These are phyloP conservation scores for Chaetomium cochliodes DNA, from an alignment of 495 filamentous ascomycete genomes.

Conservation along the genomic window DNA sequence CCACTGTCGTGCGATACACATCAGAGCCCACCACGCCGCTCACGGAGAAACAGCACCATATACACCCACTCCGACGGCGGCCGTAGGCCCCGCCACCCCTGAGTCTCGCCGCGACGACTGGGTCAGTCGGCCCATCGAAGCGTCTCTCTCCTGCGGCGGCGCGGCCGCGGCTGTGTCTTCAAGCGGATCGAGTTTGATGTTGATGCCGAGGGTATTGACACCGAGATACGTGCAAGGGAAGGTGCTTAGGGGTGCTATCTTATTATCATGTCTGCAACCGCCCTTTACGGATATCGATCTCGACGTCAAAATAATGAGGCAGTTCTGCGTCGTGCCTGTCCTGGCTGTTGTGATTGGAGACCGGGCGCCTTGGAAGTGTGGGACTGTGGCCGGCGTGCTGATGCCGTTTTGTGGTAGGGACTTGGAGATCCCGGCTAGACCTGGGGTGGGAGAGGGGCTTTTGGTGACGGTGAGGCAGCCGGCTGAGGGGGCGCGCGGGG, in stretches of 20 bases:
- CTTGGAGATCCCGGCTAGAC: not conserved
- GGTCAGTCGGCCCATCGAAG: not conserved
- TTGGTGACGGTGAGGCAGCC: not conserved
- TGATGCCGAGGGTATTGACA: not conserved
- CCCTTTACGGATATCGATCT: not conserved
- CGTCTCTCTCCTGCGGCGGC: not conserved
- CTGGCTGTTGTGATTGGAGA: not conserved
- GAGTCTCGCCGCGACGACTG: not conserved
- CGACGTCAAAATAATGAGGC: not conserved
- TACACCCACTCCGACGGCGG: not conserved
- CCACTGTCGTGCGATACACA: not conserved
- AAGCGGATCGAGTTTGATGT: constrained; percentile 1
- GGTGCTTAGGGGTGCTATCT: not conserved
- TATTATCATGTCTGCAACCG: too few species aligned
- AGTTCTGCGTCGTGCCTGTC: not conserved
- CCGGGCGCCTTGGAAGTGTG: not conserved
- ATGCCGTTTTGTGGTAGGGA: not conserved
- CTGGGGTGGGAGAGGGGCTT: not conserved
- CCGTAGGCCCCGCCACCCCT: not conserved
- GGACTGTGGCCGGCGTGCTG: not conserved
- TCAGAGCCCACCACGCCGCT: not conserved
- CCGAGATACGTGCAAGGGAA: not conserved
- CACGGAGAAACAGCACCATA: not conserved
- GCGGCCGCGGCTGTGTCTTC: not conserved
- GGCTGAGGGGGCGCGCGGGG: not conserved